phyloP scores from a whole-genome alignment of 1,284 basidiomycete species.

The Irpex sp. region DNA sequence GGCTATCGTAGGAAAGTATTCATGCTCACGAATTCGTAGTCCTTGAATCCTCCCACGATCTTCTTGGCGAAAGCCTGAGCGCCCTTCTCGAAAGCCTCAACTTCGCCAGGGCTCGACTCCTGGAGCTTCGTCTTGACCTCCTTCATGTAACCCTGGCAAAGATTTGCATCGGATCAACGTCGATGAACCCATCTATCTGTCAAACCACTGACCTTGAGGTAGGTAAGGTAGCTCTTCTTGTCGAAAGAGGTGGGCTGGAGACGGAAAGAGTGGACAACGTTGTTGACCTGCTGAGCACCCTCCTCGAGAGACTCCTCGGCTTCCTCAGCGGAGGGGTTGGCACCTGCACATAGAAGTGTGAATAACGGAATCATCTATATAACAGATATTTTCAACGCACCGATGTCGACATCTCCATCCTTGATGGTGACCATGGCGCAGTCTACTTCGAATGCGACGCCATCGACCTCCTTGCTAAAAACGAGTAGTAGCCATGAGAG shows the following conservation, averaged over 20 bases:
- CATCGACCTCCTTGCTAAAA: constrained; percentile 76
- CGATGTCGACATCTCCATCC: constrained; percentile 89
- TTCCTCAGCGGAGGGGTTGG: constrained; percentile 92
- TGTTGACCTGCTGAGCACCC: constrained; percentile 79
- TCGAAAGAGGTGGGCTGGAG: constrained; percentile 85
- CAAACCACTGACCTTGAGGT: constrained; percentile 71
- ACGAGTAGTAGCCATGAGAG: constrained; percentile 6
- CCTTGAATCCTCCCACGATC: constrained; percentile 86
- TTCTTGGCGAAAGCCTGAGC: constrained; percentile 84
- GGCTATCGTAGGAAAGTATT: not conserved
- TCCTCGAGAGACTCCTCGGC: constrained; percentile 79
- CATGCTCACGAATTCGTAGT: constrained; percentile 82
- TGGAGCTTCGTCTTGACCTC: constrained; percentile 63
- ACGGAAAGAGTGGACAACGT: constrained; percentile 92
- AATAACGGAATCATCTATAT: constrained; percentile 6
- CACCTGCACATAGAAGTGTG: constrained; percentile 46
- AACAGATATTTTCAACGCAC: constrained; percentile 38
- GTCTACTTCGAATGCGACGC: constrained; percentile 90
- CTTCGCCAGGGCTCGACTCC: constrained; percentile 61
- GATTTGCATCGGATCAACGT: not conserved
- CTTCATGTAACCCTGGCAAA: constrained; percentile 74
- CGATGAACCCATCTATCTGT: not conserved
- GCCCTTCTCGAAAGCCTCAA: constrained; percentile 82
- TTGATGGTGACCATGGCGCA: constrained; percentile 76
- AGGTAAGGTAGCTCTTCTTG: constrained; percentile 85